A percentile compares a stretch with the other conserved stretches of the same genome.
Conservation (phyloP, 1,284 basidiomycete genomes). For the Boletus sp. region DNA sequence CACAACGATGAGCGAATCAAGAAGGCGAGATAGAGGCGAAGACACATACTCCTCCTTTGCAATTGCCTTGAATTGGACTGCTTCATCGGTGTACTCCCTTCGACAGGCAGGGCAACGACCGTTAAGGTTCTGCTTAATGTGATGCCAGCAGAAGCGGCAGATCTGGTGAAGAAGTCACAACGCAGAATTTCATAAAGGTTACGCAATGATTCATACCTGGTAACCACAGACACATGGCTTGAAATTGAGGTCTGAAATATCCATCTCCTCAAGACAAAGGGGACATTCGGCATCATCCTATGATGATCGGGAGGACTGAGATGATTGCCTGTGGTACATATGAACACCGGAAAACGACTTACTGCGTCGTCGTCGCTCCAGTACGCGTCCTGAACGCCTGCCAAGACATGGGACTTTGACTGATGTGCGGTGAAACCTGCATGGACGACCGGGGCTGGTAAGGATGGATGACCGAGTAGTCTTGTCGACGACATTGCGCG, state of each 20-base stretch:
- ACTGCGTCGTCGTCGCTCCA: constrained; percentile 94
- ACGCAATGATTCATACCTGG: constrained; percentile 58
- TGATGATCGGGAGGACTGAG: constrained; percentile 17
- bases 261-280: constrained; percentile 98
- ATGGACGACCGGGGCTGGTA: constrained; percentile 70
- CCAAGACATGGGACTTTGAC: constrained; percentile 80
- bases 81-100: constrained; percentile 88
- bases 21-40: background rate
- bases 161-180: constrained; percentile 55
- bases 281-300: constrained; percentile 98
- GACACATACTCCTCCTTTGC: constrained; percentile 87
- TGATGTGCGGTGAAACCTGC: constrained; percentile 64
- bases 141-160: constrained; percentile 99
- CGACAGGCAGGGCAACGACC: constrained; percentile 97
- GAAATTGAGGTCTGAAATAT: constrained; percentile 98
- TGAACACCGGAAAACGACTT: constrained; percentile 23
- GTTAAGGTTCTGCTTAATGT: constrained; percentile 95
- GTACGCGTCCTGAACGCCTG: constrained; percentile 94
- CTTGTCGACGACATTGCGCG: constrained; percentile 44
- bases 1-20: constrained; percentile 11
- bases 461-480: constrained; percentile 50
- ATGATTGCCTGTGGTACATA: constrained; percentile 12
- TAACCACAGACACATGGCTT: constrained; percentile 99
- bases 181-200: constrained; percentile 14
- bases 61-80: constrained; percentile 94